Evolutionary conservation across 2,329 filamentous ascomycete species (phyloP).

Genomic region (Neoarthrinium moseri): DNA sequence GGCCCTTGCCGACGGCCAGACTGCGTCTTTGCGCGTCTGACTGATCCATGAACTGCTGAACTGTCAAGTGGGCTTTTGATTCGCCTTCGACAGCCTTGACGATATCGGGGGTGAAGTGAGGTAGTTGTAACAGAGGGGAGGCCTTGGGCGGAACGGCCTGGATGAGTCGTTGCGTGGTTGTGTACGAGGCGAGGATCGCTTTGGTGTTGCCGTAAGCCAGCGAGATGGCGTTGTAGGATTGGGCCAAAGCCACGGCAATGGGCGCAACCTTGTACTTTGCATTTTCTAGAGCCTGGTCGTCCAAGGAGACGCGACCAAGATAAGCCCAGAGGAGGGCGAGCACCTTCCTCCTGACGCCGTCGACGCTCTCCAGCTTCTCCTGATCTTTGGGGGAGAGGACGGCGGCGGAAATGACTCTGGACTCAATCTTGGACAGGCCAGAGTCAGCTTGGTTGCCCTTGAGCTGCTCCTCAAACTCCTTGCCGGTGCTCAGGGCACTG

Average conservation of each 20-base stretch:
- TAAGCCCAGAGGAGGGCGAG: constrained; percentile 94
- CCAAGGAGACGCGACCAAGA: constrained; percentile 81
- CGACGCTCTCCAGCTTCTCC: constrained; percentile 73
- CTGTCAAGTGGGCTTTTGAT: constrained; percentile 69
- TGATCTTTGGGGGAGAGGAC: constrained; percentile 66
- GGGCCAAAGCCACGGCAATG: constrained; percentile 79
- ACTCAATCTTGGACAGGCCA: constrained; percentile 80
- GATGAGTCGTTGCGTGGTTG: constrained; percentile 80
- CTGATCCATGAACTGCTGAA: constrained; percentile 88
- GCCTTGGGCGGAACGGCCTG: constrained; percentile 83
- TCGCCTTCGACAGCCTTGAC: constrained; percentile 70
- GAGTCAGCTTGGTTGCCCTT: constrained; percentile 77
- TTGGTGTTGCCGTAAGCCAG: constrained; percentile 83
- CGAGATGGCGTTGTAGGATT: constrained; percentile 82
- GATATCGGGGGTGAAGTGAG: constrained; percentile 72
- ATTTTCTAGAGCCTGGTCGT: constrained; percentile 72
- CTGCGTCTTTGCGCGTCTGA: constrained; percentile 72
- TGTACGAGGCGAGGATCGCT: constrained; percentile 80
- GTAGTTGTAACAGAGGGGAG: constrained; percentile 88
- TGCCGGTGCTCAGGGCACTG: constrained; percentile 76
- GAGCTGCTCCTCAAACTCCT: constrained; percentile 78
- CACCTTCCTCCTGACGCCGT: constrained; percentile 80
- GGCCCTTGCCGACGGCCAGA: constrained; percentile 66
- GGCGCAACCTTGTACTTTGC: constrained; percentile 90
- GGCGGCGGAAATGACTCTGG: constrained; percentile 67